phyloP scores from a whole-genome alignment of 2,329 filamentous ascomycete genomes.

The Penicillium sp. region DNA sequence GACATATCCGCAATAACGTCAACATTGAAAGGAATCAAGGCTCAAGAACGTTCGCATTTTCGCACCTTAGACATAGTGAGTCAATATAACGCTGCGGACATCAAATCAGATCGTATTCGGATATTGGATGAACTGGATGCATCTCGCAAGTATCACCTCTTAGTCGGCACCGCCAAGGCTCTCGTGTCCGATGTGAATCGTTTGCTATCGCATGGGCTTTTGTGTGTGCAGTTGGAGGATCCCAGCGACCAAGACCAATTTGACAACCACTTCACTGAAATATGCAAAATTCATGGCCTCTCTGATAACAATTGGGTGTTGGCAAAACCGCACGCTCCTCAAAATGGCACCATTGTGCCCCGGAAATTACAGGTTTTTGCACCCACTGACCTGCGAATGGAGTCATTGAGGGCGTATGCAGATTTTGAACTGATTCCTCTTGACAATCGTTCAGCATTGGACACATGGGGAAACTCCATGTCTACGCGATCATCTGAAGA shows the following conservation, averaged over 20 bases:
- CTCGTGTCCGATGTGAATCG: not conserved
- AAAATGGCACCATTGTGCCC: not conserved
- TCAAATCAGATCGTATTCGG: not conserved
- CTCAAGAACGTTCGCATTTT: slow-evolving; percentile 5
- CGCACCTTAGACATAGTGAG: not conserved
- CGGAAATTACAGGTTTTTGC: not conserved
- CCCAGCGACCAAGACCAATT: not conserved
- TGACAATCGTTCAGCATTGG: not conserved
- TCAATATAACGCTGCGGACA: not conserved
- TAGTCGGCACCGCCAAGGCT: not conserved
- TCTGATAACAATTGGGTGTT: not conserved
- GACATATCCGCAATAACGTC: slow-evolving; percentile 3
- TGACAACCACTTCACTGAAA: not conserved
- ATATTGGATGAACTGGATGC: not conserved
- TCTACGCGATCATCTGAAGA: not conserved
- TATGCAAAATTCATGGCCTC: not conserved
- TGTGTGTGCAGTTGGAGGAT: not conserved
- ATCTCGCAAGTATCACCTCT: not conserved
- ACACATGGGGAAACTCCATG: not conserved
- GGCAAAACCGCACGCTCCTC: not conserved
- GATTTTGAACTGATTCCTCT: not conserved
- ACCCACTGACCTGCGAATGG: not conserved
- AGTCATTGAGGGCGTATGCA: not conserved
- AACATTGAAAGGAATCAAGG: slow-evolving; percentile 2
- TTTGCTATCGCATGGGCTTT: not conserved